A percentile compares a stretch with the other conserved stretches of the same genome.
Conservation (phyloP, 2,329 filamentous ascomycete genomes). For the Penicillium thymicola region DNA sequence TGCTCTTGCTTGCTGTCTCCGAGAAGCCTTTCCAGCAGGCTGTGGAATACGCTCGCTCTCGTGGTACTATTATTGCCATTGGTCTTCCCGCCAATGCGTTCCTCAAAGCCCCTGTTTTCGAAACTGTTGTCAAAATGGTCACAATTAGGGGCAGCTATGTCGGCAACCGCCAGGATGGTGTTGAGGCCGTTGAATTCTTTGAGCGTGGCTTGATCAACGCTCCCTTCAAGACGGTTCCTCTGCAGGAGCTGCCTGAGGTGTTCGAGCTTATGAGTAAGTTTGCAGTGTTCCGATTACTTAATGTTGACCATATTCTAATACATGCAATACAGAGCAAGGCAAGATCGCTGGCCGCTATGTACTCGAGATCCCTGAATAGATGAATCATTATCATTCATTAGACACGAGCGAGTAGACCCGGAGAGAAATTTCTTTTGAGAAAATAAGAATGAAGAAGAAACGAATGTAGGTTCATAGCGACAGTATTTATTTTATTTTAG, state of each 20-base stretch:
- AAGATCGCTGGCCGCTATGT: conserved; percentile 45
- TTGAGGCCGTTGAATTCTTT: conserved; percentile 90
- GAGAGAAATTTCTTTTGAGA: not conserved
- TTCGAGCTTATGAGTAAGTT: conserved; percentile 65
- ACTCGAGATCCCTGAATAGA: conserved; percentile 42
- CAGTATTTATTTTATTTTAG: not conserved
- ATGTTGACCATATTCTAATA: conserved; percentile 16
- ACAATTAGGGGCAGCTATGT: conserved; percentile 91
- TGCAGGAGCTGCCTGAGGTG: conserved; percentile 76
- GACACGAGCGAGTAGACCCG: not conserved
- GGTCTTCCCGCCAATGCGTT: conserved; percentile 78
- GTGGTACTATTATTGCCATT: conserved; percentile 81
- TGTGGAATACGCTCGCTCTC: conserved; percentile 77
- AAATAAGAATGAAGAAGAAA: not conserved
- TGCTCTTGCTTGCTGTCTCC: conserved; percentile 77
- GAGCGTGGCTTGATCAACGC: conserved; percentile 76
- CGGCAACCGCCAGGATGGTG: conserved; percentile 82
- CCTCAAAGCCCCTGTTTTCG: conserved; percentile 81
- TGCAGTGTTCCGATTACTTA: not conserved
- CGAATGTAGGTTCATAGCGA: not conserved
- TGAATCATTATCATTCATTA: not conserved
- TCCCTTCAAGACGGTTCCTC: conserved; percentile 79
- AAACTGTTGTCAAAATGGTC: conserved; percentile 86
- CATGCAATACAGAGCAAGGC: conserved; percentile 30
- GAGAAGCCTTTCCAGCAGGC: conserved; percentile 97